Evolutionary conservation across 495 filamentous ascomycete genomes (phyloP), one percentile per base, ranked within the genome.

Genomic region (Aspergillus asperescens): DNA sequence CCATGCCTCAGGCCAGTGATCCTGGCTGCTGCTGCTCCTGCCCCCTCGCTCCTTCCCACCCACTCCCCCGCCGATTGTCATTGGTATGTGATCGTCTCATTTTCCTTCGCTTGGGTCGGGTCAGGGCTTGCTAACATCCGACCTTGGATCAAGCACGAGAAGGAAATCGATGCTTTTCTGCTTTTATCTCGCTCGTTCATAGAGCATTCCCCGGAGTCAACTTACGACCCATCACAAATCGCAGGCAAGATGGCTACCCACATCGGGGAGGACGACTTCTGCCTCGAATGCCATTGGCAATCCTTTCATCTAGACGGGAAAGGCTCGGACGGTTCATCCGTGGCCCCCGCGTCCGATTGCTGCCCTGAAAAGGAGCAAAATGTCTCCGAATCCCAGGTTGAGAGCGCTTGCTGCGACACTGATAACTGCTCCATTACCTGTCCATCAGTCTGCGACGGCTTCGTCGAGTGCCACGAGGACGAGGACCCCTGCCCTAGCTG

Each of bases 231-330:
- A 37, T 15, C 12, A 9, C 1, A 48, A 41, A 25, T 48, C 27
- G 19, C 42, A 7, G 25, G 20, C 65, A 67, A 44, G 46, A 75
- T 75, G 72, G 56, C 65, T 24, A 59, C 69, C 48, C 69, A 71
- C 54, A 51, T 63, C 18, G 61, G 62, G 50, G 40, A 52, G 42
- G 66, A 65, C 35, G 64, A 70, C 48, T 72, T 67, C 48, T 76
- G 73, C 51, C 67, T 76, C 9, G 73, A 73, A 54, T 74, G 70
- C 54, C 67, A 66, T 28, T 75, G 73, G 71, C 69, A 75, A 31
- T 57, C 60, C 7, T 70, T 75, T 29, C 65, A 70, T 50, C 61
- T 73, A 13, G 70, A 72, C 48, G 64, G 60, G 3, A 68, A 65
- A 52, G 49, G 60, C 10, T 46, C 62, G 20, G 59, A 57, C n/a